Percentiles rank a stretch among this genome's conserved stretches.
phyloP scores from a whole-genome alignment of 345 rosid genomes.

The Eutrema japonicum region DNA sequence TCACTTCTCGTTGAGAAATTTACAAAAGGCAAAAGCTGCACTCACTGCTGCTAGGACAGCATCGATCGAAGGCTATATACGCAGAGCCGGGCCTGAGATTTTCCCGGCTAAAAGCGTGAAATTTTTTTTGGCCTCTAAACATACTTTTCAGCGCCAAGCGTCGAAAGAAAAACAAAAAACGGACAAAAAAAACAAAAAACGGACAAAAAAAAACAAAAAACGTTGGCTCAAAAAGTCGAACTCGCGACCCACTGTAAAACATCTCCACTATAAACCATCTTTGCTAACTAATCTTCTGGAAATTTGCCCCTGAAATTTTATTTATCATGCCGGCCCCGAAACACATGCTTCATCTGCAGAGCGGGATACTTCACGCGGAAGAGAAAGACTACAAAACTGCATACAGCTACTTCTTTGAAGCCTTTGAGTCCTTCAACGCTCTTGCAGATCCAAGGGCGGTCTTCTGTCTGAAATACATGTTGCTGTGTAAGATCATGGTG shows the following conservation, averaged over 20 bases:
- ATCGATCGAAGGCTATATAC: conserved; percentile 94
- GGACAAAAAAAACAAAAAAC: no score
- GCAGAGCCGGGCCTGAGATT: conserved; percentile 12
- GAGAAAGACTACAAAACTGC: conserved; percentile 95
- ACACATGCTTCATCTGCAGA: conserved; percentile 51
- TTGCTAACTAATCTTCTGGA: no score
- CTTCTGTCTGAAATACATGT: conserved; percentile 83
- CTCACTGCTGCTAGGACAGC: conserved; percentile 97
- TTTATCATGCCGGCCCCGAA: no score
- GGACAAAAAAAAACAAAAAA: no score
- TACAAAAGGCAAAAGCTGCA: conserved; percentile 97
- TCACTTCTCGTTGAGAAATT: conserved; percentile 88
- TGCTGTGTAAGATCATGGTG: conserved; percentile 91
- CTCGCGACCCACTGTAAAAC: no score
- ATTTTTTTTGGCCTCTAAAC: no score
- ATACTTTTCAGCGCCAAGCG: no score
- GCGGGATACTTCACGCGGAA: conserved; percentile 95
- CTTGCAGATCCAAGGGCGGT: conserved; percentile 87
- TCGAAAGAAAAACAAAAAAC: no score
- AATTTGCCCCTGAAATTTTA: no score
- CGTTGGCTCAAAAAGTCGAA: no score
- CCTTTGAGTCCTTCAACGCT: conserved; percentile 87
- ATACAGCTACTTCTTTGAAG: conserved; percentile 90
- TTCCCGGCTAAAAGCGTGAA: no score
- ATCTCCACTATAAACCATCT: no score